Evolutionary conservation across 1,139 yeast species (phyloP), one percentile per base, ranked within the genome.

Genomic region (Yamadazyma epiphylla): DNA sequence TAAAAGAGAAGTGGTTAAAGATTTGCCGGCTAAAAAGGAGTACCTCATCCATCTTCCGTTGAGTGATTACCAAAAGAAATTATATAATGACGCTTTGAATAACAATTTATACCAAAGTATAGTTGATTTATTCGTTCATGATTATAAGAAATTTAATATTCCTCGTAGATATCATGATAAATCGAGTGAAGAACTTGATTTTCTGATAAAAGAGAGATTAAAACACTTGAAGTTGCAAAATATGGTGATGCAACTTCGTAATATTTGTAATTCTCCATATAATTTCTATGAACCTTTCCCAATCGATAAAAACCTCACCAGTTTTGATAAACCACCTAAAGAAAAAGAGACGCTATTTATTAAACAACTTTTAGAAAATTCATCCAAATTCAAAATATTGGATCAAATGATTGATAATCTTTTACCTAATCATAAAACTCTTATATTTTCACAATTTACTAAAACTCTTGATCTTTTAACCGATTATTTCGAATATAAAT

Each of bases 21-120:
- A 65, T 19, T 62, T 91, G 36, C 97, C 96, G 1, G 85, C 91
- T 2, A 91, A 91, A 54, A 78, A 91, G 42, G 98, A 91, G 53
- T 89, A 87, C 47, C 70, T 86, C 28, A 66, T 91, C 3, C 88
- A 84, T 51, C 75, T 87, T 5, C 76, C 82, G 3, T 53, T 91
- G 37, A 74, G 89, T 0, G 56, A 64, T 1, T 51, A 69, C 22
- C 97, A 91, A 54, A 69, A 67, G 24, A 65, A 64, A 15, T 56
- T 87, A n/a, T 87, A 88, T 51, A 58, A 67, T 30, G 74, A 69
- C 30, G 78, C 85, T 0, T 53, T 87, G 27, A 55, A 65, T 28
- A 69, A 69, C 14, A 58, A 59, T 4, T 53, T 80, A 27, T 70
- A 35, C 45, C 55, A 36, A 53, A 54, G 38, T 53, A 70, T 49